phyloP scores from a whole-genome alignment of 768 basidiomycete species.

The Clathrus columnatus region DNA sequence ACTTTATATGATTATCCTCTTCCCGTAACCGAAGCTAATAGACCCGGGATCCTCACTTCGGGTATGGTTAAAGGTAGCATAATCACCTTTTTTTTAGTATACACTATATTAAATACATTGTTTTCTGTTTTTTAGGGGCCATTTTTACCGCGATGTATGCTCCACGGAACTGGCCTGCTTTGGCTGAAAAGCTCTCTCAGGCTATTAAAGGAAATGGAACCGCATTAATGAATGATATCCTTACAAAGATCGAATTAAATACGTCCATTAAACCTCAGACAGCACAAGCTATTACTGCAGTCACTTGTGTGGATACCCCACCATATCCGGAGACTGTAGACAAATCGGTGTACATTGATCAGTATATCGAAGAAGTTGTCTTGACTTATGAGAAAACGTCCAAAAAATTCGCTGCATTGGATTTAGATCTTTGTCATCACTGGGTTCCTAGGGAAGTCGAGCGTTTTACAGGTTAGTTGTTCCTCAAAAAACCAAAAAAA shows the following conservation, averaged over 20 bases:
- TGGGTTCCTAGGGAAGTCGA: conserved; percentile 13
- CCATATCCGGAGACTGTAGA: conserved; percentile 16
- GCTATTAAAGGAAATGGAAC: conserved; percentile 21
- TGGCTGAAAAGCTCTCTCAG: conserved; percentile 14
- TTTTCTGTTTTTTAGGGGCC: not conserved
- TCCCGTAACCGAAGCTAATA: conserved; percentile 17
- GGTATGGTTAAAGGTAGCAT: conserved; percentile 20
- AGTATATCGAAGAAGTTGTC: conserved; percentile 20
- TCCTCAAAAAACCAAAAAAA: not conserved
- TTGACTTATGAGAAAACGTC: conserved; percentile 16
- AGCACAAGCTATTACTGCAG: conserved; percentile 20
- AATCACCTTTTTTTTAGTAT: not conserved
- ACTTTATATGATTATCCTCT: conserved; percentile 20
- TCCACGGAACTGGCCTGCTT: conserved; percentile 17
- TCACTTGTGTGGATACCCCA: conserved; percentile 23
- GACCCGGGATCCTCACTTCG: conserved; percentile 21
- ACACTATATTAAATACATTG: not conserved
- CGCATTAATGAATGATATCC: conserved; percentile 16
- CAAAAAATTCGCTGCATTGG: conserved; percentile 13
- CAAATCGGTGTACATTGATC: conserved; percentile 12
- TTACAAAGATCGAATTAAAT: conserved; percentile 13
- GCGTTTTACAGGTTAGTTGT: conserved; percentile 12
- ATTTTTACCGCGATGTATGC: conserved; percentile 15
- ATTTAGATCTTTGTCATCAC: conserved; percentile 19
- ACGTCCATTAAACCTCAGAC: conserved; percentile 10